These are phyloP conservation scores for Pichia insulana DNA, from an alignment of 805 yeast genomes.

Conservation along the genomic window DNA sequence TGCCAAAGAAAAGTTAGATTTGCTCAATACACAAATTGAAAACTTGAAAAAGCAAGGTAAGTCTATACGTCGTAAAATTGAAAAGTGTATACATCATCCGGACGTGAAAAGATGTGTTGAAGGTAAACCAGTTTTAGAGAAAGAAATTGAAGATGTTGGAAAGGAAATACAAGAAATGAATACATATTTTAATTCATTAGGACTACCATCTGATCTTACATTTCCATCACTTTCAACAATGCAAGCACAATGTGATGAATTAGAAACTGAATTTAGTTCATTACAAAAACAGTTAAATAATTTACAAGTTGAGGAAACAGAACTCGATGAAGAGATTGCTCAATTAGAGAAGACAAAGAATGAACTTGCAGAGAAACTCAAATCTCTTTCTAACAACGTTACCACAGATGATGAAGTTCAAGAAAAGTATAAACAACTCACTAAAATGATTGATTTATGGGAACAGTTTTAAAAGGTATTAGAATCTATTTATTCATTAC, in stretches of 20 bases:
- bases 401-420: constrained; percentile 1
- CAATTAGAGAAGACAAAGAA: constrained; percentile 1
- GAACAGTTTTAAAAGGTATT: background rate
- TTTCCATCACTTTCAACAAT: background rate
- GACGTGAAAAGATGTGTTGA: constrained; percentile 14
- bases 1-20: constrained; percentile 11
- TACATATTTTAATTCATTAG: constrained; percentile 2
- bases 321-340: constrained; percentile 15
- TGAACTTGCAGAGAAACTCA: constrained; percentile 15
- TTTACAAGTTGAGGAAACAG: background rate
- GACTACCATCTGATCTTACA: background rate
- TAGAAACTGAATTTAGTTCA: constrained; percentile 1
- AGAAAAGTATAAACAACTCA: constrained; percentile 12
- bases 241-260: background rate
- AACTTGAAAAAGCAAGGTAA: constrained; percentile 13
- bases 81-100: constrained; percentile 11
- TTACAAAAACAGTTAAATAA: constrained; percentile 3
- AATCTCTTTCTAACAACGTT: constrained; percentile 14
- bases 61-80: constrained; percentile 9
- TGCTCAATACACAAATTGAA: constrained; percentile 14
- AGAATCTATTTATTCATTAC: background rate
- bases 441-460: constrained; percentile 17
- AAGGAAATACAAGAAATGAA: constrained; percentile 2
- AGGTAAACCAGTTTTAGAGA: constrained; percentile 19
- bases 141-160: constrained; percentile 24